Evolutionary conservation across 495 filamentous ascomycete species (phyloP), one percentile per base, ranked within the genome.

Genomic region (Lindgomyces ingoldianus): DNA sequence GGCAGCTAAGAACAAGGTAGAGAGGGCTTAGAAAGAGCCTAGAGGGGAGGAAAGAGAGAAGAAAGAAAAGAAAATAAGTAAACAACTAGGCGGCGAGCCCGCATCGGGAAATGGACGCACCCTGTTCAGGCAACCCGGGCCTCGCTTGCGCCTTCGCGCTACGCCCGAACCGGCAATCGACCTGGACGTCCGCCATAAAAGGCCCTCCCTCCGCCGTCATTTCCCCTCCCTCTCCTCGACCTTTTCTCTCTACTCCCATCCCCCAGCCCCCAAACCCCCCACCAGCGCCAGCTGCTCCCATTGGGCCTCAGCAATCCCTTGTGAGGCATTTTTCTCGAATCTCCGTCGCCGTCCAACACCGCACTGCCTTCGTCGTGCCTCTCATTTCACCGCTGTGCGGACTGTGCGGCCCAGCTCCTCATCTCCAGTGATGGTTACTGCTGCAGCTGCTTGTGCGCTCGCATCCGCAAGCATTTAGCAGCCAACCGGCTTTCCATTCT

Each of bases 141-240:
- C 53, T 64, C 52, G 62, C 44, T 24, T 64, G 58, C 53, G 48
- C 21, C 44, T 41, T 42, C 44, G 56, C 57, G 63, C 63, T 66
- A 66, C 48, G 48, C 63, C 49, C 27, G 25, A 60, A 54, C 39
- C 9, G 48, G 56, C n/a, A 66, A 66, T 66, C 49, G 24, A 25
- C 39, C 63, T 66, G 48, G 41, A 66, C 63, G 33, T 59, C 47
- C 24, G 41, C 41, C 41, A 66, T 66, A 60, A 66, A 60, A 60
- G 36, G 21, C 39, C 41, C 47, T n/a, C 49, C 47, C 54, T 25
- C 41, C 29, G 46, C 49, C 30, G 46, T 18, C 53, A 54, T 66
- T 66, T 66, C 56, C 25, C 25, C 47, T 21, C 39, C 21, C 21
- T 24, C 45, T 22, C 25, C 39, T 46, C n/a, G 33, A 22, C 51